Base-by-base conservation (phyloP, 2,329 filamentous ascomycete species). In the Rutstroemia sydowiana region DNA sequence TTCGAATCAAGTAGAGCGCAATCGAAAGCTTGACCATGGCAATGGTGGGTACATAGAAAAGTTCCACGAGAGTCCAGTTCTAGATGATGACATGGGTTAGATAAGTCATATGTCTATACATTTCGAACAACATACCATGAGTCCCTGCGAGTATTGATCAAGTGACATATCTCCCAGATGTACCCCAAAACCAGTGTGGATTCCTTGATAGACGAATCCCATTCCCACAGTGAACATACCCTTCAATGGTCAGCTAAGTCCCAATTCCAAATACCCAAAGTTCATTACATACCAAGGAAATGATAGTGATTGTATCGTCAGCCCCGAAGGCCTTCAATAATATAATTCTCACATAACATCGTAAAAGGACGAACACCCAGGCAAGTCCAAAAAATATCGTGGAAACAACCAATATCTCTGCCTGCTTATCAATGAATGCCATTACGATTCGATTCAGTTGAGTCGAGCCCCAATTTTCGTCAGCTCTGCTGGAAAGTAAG, bases 291-390 rank as follows among this genome's bases (percentile, higher is more conserved):
- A 78, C 75, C 64, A 75, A 63, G 3, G 73, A 71, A 26, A 65
- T 45, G 20, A 76, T 64, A 59, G 76, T 75, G 48, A 76, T 61
- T 56, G 68, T 73, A 66, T 79, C 76, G 45, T 78, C 76, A 3
- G 68, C 32, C 0, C 70, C 66, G 31, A 74, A 61, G 28, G 67
- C 70, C 46, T 70, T 73, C 36, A 74, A 65, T 20, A 77, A 60
- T 26, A 68, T 63, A 1, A 68, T 45, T 51, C 74, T 72, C 42
- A 75, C 73, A 59, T 73, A 75, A 8, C 68, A 69, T 14, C 75
- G 70, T 34, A 75, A 57, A 31, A 68, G 47, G 49, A 73, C 65
- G 11, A 70, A 62, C 3, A 73, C 18, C 58, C 68, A 71, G n/a
- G 68, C 61, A 2, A 69, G 30, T 7, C 61, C 48, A 10, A 73